Percentiles rank a stretch among this genome's conserved stretches.
phyloP scores from a whole-genome alignment of 2,329 filamentous ascomycete genomes.

The Alternaria longipes region DNA sequence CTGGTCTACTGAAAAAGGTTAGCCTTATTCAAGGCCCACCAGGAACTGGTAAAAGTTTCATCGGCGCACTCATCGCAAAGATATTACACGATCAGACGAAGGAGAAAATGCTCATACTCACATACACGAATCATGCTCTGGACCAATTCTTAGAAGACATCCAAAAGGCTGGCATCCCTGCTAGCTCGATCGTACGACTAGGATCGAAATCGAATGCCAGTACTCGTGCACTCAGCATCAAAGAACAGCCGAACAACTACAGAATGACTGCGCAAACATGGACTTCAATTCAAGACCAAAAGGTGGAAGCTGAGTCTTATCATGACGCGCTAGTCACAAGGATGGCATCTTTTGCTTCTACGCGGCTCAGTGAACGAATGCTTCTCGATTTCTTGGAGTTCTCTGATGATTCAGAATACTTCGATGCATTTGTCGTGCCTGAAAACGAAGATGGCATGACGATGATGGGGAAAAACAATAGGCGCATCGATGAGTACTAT shows the following conservation, averaged over 20 bases:
- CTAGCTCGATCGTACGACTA: slow-evolving; percentile 65
- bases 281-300: slow-evolving; percentile 55
- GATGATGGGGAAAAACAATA: slow-evolving; percentile 59
- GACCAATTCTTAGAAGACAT: slow-evolving; percentile 68
- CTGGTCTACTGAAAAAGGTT: slow-evolving; percentile 63
- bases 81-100: slow-evolving; percentile 60
- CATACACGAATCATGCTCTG: slow-evolving; percentile 69
- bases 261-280: slow-evolving; percentile 49
- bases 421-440: slow-evolving; percentile 66
- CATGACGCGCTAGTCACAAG: slow-evolving; percentile 28
- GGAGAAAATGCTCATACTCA: slow-evolving; percentile 68
- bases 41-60: slow-evolving; percentile 80
- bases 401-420: slow-evolving; percentile 61
- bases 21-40: slow-evolving; percentile 77
- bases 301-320: slow-evolving; percentile 49
- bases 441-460: slow-evolving; percentile 57
- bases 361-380: slow-evolving; percentile 18
- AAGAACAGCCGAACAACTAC: slow-evolving; percentile 50
- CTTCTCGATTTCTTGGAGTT: slow-evolving; percentile 64
- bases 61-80: slow-evolving; percentile 69
- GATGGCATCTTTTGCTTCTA: slow-evolving; percentile 18
- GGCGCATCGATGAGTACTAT: slow-evolving; percentile 57
- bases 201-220: slow-evolving; percentile 65
- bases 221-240: slow-evolving; percentile 62
- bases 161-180: slow-evolving; percentile 65